Evolutionary conservation across 1,284 basidiomycete genomes (phyloP).

Genomic region (Ustilago vetiveriae): DNA sequence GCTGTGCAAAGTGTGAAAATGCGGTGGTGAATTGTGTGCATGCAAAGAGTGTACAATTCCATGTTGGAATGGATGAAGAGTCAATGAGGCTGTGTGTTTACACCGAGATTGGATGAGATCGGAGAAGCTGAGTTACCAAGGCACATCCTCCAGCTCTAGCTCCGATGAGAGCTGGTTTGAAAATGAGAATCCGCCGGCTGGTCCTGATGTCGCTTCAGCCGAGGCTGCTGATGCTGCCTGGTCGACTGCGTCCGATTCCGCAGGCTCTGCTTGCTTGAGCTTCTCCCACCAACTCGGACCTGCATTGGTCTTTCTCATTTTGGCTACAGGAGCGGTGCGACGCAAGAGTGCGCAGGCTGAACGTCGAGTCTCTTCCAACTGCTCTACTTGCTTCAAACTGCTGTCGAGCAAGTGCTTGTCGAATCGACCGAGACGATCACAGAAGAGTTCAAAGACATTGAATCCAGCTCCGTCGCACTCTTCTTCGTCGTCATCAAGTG

Average conservation of each 20-base stretch:
- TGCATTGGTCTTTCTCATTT: not conserved
- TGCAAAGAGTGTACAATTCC: too few species aligned
- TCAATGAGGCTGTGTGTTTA: too few species aligned
- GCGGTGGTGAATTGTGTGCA: too few species aligned
- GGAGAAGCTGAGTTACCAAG: slow-evolving; percentile 14
- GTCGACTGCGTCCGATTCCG: not conserved
- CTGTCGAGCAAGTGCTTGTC: slow-evolving; percentile 28
- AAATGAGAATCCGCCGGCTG: slow-evolving; percentile 13
- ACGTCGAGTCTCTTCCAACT: slow-evolving; percentile 15
- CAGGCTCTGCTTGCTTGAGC: slow-evolving; percentile 15
- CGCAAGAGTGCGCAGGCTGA: slow-evolving; percentile 13
- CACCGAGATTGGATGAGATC: not conserved
- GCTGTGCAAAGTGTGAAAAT: too few species aligned
- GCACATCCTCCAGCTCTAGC: slow-evolving; percentile 32
- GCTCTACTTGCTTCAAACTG: slow-evolving; percentile 31
- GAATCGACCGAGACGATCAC: slow-evolving; percentile 40
- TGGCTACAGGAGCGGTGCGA: slow-evolving; percentile 8
- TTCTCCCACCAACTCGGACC: slow-evolving; percentile 41
- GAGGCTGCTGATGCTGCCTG: not conserved
- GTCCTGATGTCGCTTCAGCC: not conserved
- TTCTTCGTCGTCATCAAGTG: slow-evolving; percentile 35
- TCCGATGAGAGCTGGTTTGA: slow-evolving; percentile 9
- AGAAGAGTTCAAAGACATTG: slow-evolving; percentile 49
- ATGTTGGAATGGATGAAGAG: too few species aligned
- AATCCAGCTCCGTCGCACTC: slow-evolving; percentile 45